Evolutionary conservation across 106 monocot species (phyloP).

Genomic region (Dendrobium chrysotoxum): DNA sequence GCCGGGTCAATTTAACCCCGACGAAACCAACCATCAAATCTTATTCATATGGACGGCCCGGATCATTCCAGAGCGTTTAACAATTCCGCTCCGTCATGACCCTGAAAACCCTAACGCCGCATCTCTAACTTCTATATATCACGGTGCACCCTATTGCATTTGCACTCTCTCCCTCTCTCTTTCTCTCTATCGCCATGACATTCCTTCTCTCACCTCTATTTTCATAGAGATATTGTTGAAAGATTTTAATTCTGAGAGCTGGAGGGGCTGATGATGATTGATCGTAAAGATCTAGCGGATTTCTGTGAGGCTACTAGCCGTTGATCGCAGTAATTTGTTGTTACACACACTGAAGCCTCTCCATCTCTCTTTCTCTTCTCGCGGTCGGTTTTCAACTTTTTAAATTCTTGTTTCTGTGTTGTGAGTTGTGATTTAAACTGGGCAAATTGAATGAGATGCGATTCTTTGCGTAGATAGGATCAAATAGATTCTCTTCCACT

Average conservation of each 20-base stretch:
- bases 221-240: too few species aligned
- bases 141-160: background rate
- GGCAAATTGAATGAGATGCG: too few species aligned
- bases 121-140: background rate
- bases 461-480: too few species aligned
- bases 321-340: constrained; percentile 3
- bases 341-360: constrained; percentile 9
- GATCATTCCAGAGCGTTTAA: background rate
- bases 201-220: background rate
- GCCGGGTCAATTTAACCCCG: too few species aligned
- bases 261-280: constrained; percentile 4
- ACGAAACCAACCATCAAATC: background rate
- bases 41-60: background rate
- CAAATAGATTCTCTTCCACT: too few species aligned
- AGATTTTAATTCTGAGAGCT: too few species aligned
- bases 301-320: constrained; percentile 6
- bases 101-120: background rate
- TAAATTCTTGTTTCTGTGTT: too few species aligned
- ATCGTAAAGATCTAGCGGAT: constrained; percentile 7
- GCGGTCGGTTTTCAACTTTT: too few species aligned
- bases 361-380: background rate
- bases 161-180: background rate
- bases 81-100: background rate
- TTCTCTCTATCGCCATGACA: background rate
- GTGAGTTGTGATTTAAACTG: too few species aligned